A percentile compares a stretch with the other conserved stretches of the same genome.
Conservation (phyloP, 768 basidiomycete species). For the Auriscalpium orientale region DNA sequence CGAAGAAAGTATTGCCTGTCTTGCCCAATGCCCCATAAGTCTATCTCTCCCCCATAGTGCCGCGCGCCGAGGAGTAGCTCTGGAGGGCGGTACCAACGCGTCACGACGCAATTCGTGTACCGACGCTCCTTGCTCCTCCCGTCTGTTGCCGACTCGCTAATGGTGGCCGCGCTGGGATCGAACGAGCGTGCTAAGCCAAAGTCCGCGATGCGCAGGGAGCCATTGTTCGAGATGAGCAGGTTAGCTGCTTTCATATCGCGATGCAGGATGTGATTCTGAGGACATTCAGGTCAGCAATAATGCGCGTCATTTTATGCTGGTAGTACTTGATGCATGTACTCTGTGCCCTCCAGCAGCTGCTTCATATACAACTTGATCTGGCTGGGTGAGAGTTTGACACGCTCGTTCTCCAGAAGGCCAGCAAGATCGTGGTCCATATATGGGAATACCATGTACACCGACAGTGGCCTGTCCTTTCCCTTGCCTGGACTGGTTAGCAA, state of each 20-base stretch:
- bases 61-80: conserved; percentile 85
- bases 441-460: conserved; percentile 98
- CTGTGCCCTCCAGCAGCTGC: conserved; percentile 92
- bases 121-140: conserved; percentile 49
- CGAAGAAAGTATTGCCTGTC: conserved; percentile 17
- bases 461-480: conserved; percentile 57
- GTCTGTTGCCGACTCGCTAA: conserved; percentile 27
- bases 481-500: conserved; percentile 36
- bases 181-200: conserved; percentile 90
- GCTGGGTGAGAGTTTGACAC: conserved; percentile 72
- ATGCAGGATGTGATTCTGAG: conserved; percentile 90
- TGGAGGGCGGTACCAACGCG: conserved; percentile 91
- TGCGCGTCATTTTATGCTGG: too few species aligned
- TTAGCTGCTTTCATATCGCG: conserved; percentile 99
- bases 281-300: conserved; percentile 1
- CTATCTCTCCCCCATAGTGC: conserved; percentile 89
- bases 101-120: conserved; percentile 95
- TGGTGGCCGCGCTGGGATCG: conserved; percentile 41
- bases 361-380: conserved; percentile 95
- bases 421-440: conserved; percentile 99
- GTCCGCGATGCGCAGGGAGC: conserved; percentile 84
- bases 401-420: conserved; percentile 86
- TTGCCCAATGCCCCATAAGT: conserved; percentile 97
- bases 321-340: conserved; percentile 85
- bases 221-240: conserved; percentile 82